Percentiles rank a stretch among this genome's conserved stretches.
These are phyloP conservation scores for Agrocybe pediades DNA, from an alignment of 768 basidiomycete species.

Conservation along the genomic window DNA sequence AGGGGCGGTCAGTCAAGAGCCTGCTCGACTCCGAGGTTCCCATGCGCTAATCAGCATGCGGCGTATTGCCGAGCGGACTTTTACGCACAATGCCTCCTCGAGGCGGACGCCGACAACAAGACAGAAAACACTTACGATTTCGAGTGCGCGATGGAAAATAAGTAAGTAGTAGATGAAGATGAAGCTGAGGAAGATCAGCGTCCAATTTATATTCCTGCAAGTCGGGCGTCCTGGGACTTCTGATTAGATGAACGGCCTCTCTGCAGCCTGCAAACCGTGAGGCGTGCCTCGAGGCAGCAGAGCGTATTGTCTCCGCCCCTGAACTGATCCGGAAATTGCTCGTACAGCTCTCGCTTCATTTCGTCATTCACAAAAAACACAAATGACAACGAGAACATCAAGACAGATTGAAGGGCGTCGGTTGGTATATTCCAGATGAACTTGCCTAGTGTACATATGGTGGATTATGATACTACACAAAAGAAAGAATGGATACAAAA, in stretches of 20 bases:
- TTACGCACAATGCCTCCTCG: neutral
- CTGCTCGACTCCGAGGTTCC: neutral
- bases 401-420: too few species aligned
- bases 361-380: neutral
- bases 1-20: constrained; percentile 1
- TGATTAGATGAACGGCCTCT: constrained; percentile 25
- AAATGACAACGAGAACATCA: neutral
- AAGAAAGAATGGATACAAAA: neutral
- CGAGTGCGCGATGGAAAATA: constrained; percentile 7
- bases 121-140: neutral
- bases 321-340: constrained; percentile 1
- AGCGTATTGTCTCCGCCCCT: constrained; percentile 10
- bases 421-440: neutral
- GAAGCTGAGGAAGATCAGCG: constrained; percentile 16
- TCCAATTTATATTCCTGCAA: constrained; percentile 19
- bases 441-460: neutral
- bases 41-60: neutral
- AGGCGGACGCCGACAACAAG: constrained; percentile 1
- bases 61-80: neutral
- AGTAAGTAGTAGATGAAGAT: constrained; percentile 17
- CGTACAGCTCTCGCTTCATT: neutral
- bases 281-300: constrained; percentile 53
- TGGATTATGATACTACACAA: neutral
- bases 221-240: neutral
- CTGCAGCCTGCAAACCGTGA: constrained; percentile 33